Evolutionary conservation across 1,284 basidiomycete species (phyloP).

Genomic region (Pascua guehoae): DNA sequence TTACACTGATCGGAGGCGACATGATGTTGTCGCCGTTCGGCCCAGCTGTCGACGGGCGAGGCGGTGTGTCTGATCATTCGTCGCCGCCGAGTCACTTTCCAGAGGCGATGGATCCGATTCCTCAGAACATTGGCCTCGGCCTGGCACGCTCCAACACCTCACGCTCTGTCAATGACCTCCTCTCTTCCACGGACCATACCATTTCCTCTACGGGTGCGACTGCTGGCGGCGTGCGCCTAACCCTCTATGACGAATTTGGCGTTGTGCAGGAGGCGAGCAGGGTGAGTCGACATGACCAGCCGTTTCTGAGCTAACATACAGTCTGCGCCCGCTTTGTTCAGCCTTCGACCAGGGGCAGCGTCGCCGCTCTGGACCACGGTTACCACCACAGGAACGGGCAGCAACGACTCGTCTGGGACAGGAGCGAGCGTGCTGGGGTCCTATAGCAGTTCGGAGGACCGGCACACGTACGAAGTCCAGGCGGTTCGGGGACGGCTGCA

Average conservation of each 20-base stretch:
- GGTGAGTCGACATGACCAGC: too few relatives aligned
- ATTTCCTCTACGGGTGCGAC: background rate
- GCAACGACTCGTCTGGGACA: too few relatives aligned
- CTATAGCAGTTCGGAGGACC: too few relatives aligned
- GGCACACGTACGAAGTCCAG: too few relatives aligned
- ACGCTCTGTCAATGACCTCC: background rate
- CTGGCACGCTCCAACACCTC: background rate
- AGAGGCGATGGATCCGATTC: background rate
- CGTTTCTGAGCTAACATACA: too few relatives aligned
- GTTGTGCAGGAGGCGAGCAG: background rate
- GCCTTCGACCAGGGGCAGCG: too few relatives aligned
- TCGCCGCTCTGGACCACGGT: too few relatives aligned
- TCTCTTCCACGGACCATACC: background rate
- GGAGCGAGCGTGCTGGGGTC: too few relatives aligned
- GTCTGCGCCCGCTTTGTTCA: too few relatives aligned
- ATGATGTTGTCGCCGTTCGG: slow-evolving; percentile 20
- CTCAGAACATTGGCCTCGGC: background rate
- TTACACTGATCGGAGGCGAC: slow-evolving; percentile 4
- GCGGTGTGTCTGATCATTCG: background rate
- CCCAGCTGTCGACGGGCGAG: background rate
- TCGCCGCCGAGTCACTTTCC: background rate
- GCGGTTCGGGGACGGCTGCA: too few relatives aligned
- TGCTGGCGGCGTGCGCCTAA: slow-evolving; percentile 2
- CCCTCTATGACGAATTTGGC: slow-evolving; percentile 12
- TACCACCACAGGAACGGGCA: too few relatives aligned